Evolutionary conservation across 2,329 filamentous ascomycete species (phyloP), one percentile per base, ranked within the genome.

Genomic region (Talaromyces sp.): DNA sequence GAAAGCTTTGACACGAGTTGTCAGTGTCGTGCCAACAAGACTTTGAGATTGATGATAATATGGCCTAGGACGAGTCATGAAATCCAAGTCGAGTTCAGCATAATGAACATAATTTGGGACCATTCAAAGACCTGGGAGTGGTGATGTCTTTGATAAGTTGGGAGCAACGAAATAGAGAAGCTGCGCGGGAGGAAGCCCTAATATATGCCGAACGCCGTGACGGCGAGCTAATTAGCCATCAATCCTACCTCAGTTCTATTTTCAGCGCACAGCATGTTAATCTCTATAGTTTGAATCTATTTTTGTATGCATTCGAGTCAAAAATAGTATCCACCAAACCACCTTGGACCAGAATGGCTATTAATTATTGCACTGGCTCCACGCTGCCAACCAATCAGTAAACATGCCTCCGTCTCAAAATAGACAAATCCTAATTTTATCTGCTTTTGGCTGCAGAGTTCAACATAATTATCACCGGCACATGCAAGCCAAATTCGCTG

Each of bases 401-500:
- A 18, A 2, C 18, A 35, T 33, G 25, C 9, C 3, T 12, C 23
- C 16, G 21, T 54, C 31, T 18, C 18, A 23, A 31, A 54, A 54
- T 37, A 54, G 31, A 37, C 25, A 42, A 31, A 25, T 57, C 21
- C 54, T 57, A 57, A 42, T 57, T 57, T 57, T 42, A 57, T 57
- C 54, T 42, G 37, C 12, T 40, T 42, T 31, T 1, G 54, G 54
- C 54, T 57, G 54, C 54, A 42, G 33, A 25, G 37, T 42, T 37
- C 23, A 57, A 37, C 54, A 57, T 57, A 57, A 57, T 57, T 57
- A 57, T 57, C 54, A 57, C 23, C 14, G 18, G 25, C 35, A 25
- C 33, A 40, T 57, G 54, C 54, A 57, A 35, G 35, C 54, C n/a
- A 55, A 1, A 14, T 25, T 39, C 33, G 28, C 54, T n/a, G 54